Conservation (phyloP, 2,329 filamentous ascomycete genomes). For the Alternaria sp. region DNA sequence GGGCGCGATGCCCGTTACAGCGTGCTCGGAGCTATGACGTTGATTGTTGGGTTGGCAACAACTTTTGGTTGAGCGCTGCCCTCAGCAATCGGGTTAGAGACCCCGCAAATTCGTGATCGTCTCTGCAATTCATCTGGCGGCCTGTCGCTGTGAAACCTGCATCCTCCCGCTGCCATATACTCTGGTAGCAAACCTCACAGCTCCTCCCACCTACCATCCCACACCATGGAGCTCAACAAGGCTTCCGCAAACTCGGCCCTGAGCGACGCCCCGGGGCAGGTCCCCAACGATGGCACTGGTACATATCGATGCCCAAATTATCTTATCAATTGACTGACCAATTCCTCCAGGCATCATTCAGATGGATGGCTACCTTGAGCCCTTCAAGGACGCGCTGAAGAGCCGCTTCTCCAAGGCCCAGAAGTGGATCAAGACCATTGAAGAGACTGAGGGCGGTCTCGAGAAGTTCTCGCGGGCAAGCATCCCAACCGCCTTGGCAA, state of each 20-base stretch:
- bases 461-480: slow-evolving; percentile 86
- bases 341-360: slow-evolving; percentile 73
- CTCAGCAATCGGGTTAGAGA: slow-evolving; percentile 33
- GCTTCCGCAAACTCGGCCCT: slow-evolving; percentile 54
- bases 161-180: slow-evolving; percentile 3
- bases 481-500: not conserved
- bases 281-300: slow-evolving; percentile 77
- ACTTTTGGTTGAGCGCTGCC: slow-evolving; percentile 41
- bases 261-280: slow-evolving; percentile 55
- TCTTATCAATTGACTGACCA: slow-evolving; percentile 26
- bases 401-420: slow-evolving; percentile 80
- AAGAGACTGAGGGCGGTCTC: slow-evolving; percentile 83
- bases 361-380: slow-evolving; percentile 87
- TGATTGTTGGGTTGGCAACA: slow-evolving; percentile 28
- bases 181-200: slow-evolving; percentile 13
- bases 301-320: slow-evolving; percentile 14
- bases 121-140: slow-evolving; percentile 3
- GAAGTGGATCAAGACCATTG: slow-evolving; percentile 83
- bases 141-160: slow-evolving; percentile 11
- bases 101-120: slow-evolving; percentile 39
- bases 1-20: slow-evolving; percentile 29
- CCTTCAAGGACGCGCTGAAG: slow-evolving; percentile 79
- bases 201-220: slow-evolving; percentile 15
- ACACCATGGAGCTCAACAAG: slow-evolving; percentile 51
- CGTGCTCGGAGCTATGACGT: slow-evolving; percentile 40